These are phyloP conservation scores for Metschnikowia kofuensis DNA, from an alignment of 805 yeast species.

Conservation along the genomic window DNA sequence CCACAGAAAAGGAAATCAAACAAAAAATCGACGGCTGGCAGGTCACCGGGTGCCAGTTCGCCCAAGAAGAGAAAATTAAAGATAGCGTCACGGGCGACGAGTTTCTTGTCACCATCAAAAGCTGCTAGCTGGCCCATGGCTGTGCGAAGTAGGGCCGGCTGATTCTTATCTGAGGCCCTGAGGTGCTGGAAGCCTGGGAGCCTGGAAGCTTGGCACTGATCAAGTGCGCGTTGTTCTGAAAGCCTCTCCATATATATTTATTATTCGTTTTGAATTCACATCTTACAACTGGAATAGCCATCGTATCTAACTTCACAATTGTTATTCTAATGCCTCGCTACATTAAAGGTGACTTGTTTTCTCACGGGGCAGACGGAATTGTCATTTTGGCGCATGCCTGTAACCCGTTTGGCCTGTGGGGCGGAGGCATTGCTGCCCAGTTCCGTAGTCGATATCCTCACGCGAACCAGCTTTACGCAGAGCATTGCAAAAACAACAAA, in stretches of 20 bases:
- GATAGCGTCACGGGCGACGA: conserved; percentile 2
- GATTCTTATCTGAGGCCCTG: no score
- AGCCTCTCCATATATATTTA: no score
- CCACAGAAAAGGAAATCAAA: conserved; percentile 3
- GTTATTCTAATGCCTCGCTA: conserved; percentile 37
- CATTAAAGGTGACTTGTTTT: conserved; percentile 57
- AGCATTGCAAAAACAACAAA: conserved; percentile 35
- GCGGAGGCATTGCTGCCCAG: conserved; percentile 74
- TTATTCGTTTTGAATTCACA: no score
- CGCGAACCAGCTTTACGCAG: conserved; percentile 49
- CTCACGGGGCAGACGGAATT: conserved; percentile 19
- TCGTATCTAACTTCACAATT: background rate
- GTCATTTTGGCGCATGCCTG: conserved; percentile 73
- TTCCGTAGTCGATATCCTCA: conserved; percentile 54
- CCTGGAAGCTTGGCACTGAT: no score
- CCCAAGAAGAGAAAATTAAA: background rate
- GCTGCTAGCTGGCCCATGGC: background rate
- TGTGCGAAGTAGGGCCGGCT: no score
- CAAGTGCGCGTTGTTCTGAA: no score
- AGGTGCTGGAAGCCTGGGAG: no score
- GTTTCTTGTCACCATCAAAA: conserved; percentile 1
- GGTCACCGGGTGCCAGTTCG: background rate
- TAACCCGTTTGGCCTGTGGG: conserved; percentile 78
- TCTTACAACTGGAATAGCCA: background rate
- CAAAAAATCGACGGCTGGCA: conserved; percentile 1